Evolutionary conservation across 768 basidiomycete genomes (phyloP).

Genomic region (Sistotremastrum niveocremeum): DNA sequence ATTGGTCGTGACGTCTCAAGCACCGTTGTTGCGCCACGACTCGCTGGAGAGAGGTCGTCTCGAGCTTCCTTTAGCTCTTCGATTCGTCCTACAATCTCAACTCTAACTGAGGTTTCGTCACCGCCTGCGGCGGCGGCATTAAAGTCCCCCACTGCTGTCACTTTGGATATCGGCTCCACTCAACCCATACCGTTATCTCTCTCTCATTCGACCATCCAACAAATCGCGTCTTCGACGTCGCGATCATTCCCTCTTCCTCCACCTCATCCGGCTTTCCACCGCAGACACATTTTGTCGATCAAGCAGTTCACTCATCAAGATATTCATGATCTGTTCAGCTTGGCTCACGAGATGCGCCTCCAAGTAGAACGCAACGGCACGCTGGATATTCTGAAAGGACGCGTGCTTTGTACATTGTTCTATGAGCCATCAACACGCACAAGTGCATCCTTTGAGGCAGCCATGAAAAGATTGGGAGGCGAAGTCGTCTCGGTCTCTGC

Average conservation of each 20-base stretch:
- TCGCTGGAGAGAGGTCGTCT: constrained; percentile 17
- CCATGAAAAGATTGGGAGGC: constrained; percentile 97
- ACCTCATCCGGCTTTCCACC: constrained; percentile 80
- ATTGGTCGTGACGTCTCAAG: constrained; percentile 65
- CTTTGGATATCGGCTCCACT: constrained; percentile 15
- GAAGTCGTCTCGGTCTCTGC: constrained; percentile 78
- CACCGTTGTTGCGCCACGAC: constrained; percentile 33
- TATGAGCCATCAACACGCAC: constrained; percentile 97
- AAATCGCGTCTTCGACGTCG: constrained; percentile 21
- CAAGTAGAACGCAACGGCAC: constrained; percentile 87
- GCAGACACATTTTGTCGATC: constrained; percentile 85
- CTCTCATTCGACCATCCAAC: constrained; percentile 13
- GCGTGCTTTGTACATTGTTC: constrained; percentile 83
- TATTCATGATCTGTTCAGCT: constrained; percentile 83
- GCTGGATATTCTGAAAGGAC: constrained; percentile 82
- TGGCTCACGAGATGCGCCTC: constrained; percentile 93
- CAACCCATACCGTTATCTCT: constrained; percentile 12
- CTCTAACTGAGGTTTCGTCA: constrained; percentile 10
- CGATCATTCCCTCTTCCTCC: constrained; percentile 34
- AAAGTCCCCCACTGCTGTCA: constrained; percentile 19
- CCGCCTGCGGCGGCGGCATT: constrained; percentile 16
- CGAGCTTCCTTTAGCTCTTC: constrained; percentile 1
- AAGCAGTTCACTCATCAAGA: constrained; percentile 87
- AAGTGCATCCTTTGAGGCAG: constrained; percentile 90
- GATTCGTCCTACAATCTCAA: constrained; percentile 1